Evolutionary conservation across 169 alveolate species (phyloP).

Genomic region (Plasmodium chabaudi): DNA sequence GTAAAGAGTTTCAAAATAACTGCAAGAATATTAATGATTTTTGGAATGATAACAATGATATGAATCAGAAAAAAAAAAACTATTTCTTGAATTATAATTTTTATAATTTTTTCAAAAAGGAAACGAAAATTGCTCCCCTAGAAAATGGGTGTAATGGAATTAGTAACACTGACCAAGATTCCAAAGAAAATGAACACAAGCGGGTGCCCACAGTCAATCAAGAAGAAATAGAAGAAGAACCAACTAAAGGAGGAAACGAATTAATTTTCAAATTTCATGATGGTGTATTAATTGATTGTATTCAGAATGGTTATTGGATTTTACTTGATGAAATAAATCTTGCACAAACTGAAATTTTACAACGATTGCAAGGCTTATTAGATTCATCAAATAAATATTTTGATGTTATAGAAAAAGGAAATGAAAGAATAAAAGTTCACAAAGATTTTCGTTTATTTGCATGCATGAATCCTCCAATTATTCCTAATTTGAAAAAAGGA

Average conservation of each 20-base stretch:
- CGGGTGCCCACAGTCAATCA: neutral
- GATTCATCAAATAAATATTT: constrained; percentile 70
- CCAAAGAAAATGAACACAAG: neutral
- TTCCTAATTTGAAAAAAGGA: constrained; percentile 76
- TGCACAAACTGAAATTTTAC: constrained; percentile 97
- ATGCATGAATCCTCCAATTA: constrained; percentile 98
- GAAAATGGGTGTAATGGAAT: constrained; percentile 22
- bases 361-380: constrained; percentile 86
- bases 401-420: constrained; percentile 89
- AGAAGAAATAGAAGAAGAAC: constrained; percentile 14
- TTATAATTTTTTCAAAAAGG: constrained; percentile 12
- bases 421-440: constrained; percentile 90
- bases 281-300: constrained; percentile 97
- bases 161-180: neutral
- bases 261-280: constrained; percentile 94
- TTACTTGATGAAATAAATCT: constrained; percentile 99
- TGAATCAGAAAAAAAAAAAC: constrained; percentile 12
- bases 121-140: neutral
- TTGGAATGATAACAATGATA: constrained; percentile 19
- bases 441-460: constrained; percentile 97
- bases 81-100: constrained; percentile 21
- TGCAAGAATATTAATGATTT: constrained; percentile 32
- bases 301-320: constrained; percentile 99
- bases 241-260: constrained; percentile 27
- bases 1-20: constrained; percentile 8